Evolutionary conservation across 2,329 filamentous ascomycete genomes (phyloP), one percentile per base, ranked within the genome.

Genomic region (Ascochyta lentis): DNA sequence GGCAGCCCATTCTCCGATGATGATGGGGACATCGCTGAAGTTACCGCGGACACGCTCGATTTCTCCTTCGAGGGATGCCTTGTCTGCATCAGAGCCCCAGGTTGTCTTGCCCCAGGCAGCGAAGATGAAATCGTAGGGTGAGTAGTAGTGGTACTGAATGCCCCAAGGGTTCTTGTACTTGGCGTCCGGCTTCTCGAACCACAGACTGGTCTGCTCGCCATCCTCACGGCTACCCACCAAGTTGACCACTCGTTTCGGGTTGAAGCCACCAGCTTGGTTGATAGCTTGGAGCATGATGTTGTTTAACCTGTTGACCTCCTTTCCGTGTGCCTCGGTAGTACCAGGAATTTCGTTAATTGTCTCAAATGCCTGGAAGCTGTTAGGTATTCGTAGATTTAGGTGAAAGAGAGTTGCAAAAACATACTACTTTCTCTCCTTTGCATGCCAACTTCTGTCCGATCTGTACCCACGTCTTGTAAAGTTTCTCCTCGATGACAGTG

Each of bases 101-200:
- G 81, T 83, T 0, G 84, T 86, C 66, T 84, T 84, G 23, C 85
- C 85, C 84, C 83, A 87, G 12, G 71, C 72, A 16, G 58, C 58
- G 59, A 76, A 80, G 58, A 78, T 73, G 62, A 73, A 78, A 52
- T 74, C 71, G 39, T 74, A 85, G 10, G 83, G 83, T 8, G 78
- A 80, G 71, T 87, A 87, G 70, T 86, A 86, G 64, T 87, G 85
- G 65, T 84, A 86, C 65, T 87, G 84, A 27, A 87, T 77, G 0
- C 81, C 84, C 79, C 83, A 86, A 0, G 84, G 84, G 54, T 85
- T 84, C 12, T 78, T 78, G 37, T 81, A 82, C 49, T 68, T 72
- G 4, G 60, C 40, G 27, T 80, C 78, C 0, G 82, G 81, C 9
- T 72, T 72, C 55, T 79, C 70, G 62, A 87, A 86, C 79, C 80